phyloP scores from a whole-genome alignment of 1,284 basidiomycete genomes.

The Retiboletus flavoniger region DNA sequence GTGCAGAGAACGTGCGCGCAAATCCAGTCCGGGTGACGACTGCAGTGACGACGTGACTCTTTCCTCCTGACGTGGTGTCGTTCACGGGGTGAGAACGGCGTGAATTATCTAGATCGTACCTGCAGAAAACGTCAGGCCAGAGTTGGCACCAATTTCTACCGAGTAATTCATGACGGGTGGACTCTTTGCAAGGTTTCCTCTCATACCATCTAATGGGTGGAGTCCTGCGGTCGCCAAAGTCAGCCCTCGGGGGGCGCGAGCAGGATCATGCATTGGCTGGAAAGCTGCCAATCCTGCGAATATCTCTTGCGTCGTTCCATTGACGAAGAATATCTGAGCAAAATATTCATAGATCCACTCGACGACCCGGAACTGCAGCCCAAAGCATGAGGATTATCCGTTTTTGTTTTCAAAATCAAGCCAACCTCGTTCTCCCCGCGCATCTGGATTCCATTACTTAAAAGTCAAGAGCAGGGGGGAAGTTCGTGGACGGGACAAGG shows the following conservation, averaged over 20 bases:
- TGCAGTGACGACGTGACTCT: not conserved
- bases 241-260: not conserved
- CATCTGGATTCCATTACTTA: no score
- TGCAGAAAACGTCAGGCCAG: not conserved
- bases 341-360: slow-evolving; percentile 26
- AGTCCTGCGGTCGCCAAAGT: not conserved
- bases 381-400: not conserved
- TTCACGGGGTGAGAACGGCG: not conserved
- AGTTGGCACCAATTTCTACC: not conserved
- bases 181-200: no score
- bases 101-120: not conserved
- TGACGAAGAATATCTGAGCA: slow-evolving; percentile 12
- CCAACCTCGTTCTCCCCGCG: not conserved
- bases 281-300: slow-evolving; percentile 17
- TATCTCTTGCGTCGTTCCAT: slow-evolving; percentile 19
- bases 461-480: slow-evolving; percentile 6
- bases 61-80: not conserved
- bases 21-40: slow-evolving; percentile 8
- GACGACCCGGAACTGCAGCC: not conserved
- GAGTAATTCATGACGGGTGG: slow-evolving; percentile 3
- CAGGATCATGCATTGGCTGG: slow-evolving; percentile 3
- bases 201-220: not conserved
- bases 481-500: slow-evolving; percentile 15
- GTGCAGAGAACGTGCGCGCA: slow-evolving; percentile 10
- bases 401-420: not conserved